Evolutionary conservation across 345 rosid species (phyloP).

Genomic region (Melaleuca quinquenervia): DNA sequence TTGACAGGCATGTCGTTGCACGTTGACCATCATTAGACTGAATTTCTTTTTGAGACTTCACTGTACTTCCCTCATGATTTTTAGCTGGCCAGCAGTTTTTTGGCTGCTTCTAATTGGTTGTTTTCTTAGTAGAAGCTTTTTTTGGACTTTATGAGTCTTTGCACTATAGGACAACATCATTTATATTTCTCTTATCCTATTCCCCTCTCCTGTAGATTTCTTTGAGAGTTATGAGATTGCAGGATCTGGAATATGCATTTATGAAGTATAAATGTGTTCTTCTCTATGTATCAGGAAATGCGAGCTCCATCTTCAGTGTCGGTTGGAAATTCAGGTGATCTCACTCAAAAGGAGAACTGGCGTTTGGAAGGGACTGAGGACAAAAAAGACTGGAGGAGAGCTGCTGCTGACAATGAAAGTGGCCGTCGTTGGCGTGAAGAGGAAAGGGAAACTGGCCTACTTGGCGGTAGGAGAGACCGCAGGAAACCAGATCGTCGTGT

Average conservation of each 20-base stretch:
- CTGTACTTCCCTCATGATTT: neutral
- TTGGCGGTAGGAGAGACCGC: slow-evolving; percentile 50
- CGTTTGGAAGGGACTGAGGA: slow-evolving; percentile 61
- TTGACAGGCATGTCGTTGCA: neutral
- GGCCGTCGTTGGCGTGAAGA: slow-evolving; percentile 72
- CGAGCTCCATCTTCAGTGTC: slow-evolving; percentile 26
- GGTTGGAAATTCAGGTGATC: slow-evolving; percentile 31
- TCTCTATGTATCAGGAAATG: slow-evolving; percentile 25
- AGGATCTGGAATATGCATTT: neutral
- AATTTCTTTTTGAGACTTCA: neutral
- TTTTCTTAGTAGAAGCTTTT: neutral
- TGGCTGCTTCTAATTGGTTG: neutral
- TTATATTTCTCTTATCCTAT: neutral
- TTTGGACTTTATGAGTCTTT: neutral
- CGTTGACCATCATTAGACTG: neutral
- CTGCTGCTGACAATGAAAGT: slow-evolving; percentile 30
- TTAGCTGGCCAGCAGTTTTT: neutral
- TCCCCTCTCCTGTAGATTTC: neutral
- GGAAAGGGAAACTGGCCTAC: slow-evolving; percentile 71
- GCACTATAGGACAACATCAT: neutral
- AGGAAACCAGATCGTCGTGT: slow-evolving; percentile 47
- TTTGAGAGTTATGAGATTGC: neutral
- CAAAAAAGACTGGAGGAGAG: slow-evolving; percentile 59
- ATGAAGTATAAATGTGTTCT: neutral
- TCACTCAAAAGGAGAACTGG: slow-evolving; percentile 50